These are phyloP conservation scores for Dendrobium officinale DNA, from an alignment of 106 monocot genomes.

Conservation along the genomic window DNA sequence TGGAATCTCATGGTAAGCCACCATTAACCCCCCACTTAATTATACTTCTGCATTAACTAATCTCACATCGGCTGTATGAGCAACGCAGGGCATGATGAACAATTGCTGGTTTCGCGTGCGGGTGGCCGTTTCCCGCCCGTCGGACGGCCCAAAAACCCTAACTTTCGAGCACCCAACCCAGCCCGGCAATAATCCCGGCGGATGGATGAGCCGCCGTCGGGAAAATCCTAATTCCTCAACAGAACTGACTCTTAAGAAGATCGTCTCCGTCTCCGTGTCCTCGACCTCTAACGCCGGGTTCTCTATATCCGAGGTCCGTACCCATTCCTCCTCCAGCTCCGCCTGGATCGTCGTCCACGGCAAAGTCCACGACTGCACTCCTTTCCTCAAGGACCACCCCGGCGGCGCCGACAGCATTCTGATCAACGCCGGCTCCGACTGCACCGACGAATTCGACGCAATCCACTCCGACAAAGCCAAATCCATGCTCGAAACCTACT, in stretches of 20 bases:
- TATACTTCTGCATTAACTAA: too few relatives aligned
- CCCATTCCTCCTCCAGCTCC: slow-evolving; percentile 56
- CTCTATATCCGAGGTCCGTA: slow-evolving; percentile 57
- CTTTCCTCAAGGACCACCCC: slow-evolving; percentile 89
- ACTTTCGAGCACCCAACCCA: slow-evolving; percentile 92
- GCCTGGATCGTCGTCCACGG: slow-evolving; percentile 87
- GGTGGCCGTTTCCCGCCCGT: slow-evolving; percentile 47
- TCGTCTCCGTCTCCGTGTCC: slow-evolving; percentile 40
- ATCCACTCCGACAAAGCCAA: slow-evolving; percentile 97
- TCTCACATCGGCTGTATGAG: too few relatives aligned
- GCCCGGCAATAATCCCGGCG: slow-evolving; percentile 72
- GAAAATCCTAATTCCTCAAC: not conserved
- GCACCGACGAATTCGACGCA: slow-evolving; percentile 94
- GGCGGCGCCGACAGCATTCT: slow-evolving; percentile 92
- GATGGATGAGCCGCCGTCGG: slow-evolving; percentile 61
- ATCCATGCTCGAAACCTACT: slow-evolving; percentile 66
- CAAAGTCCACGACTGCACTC: slow-evolving; percentile 86
- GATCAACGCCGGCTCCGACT: slow-evolving; percentile 89
- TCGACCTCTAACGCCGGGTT: slow-evolving; percentile 18
- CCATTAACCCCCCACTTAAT: not conserved
- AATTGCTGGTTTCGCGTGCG: slow-evolving; percentile 93
- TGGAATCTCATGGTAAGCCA: slow-evolving; percentile 84
- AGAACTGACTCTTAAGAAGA: slow-evolving; percentile 13
- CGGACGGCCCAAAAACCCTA: slow-evolving; percentile 59
- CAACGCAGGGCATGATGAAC: slow-evolving; percentile 97